Conservation (phyloP, 2,329 filamentous ascomycete species). For the Paecilomyces formosus region DNA sequence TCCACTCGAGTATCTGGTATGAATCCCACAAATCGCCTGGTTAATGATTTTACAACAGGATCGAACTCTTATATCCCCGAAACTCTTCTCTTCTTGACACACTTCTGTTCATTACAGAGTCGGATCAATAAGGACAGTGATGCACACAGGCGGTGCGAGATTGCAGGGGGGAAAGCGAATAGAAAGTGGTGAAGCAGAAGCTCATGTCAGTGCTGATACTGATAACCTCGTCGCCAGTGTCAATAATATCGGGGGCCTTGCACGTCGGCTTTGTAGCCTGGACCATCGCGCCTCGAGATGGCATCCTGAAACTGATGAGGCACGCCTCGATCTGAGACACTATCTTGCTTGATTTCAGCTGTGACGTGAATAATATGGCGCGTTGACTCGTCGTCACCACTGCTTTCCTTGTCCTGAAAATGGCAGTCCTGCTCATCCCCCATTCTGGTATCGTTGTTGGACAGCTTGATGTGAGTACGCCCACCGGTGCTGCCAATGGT, state of each 20-base stretch:
- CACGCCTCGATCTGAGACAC: background rate
- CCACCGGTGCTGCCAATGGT: background rate
- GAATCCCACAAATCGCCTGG: no score
- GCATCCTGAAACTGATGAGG: background rate
- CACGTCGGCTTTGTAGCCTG: background rate
- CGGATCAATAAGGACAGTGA: background rate
- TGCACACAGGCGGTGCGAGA: background rate
- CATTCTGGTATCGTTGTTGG: background rate
- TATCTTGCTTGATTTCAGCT: background rate
- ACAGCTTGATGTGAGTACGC: background rate
- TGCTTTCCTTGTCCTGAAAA: background rate
- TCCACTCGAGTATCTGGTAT: no score
- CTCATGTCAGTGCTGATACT: background rate
- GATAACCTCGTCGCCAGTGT: background rate
- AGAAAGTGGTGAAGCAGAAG: background rate
- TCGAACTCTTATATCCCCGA: background rate
- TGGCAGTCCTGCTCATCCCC: background rate
- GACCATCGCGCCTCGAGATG: background rate
- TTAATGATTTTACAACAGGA: background rate
- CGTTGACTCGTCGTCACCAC: background rate
- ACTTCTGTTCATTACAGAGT: background rate
- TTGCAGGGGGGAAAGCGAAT: background rate
- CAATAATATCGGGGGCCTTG: background rate
- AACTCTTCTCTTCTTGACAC: background rate
- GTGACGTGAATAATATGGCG: background rate